These are phyloP conservation scores for Penicillium angulare DNA, from an alignment of 495 filamentous ascomycete genomes.

Conservation along the genomic window DNA sequence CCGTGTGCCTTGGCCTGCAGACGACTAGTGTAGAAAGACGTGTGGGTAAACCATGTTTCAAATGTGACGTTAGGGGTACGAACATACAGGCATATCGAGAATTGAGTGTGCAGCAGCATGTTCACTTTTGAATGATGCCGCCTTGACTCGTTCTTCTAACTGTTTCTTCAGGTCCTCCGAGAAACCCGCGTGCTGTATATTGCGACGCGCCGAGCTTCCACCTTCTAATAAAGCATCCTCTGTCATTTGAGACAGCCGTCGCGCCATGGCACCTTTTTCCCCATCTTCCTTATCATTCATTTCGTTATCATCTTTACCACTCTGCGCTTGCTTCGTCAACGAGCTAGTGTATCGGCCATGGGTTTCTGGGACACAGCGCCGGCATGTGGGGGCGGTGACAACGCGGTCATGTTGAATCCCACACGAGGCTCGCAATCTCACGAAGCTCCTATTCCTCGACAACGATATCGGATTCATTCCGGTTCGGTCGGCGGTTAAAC, in stretches of 20 bases:
- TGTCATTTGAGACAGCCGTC: slow-evolving; percentile 73
- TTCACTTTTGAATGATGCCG: slow-evolving; percentile 66
- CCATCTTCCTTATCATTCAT: slow-evolving; percentile 12
- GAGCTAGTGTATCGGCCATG: too few species aligned
- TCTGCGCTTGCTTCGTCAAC: slow-evolving; percentile 6
- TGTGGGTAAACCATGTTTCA: slow-evolving; percentile 1
- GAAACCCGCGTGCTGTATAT: slow-evolving; percentile 84
- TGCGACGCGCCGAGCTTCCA: slow-evolving; percentile 66
- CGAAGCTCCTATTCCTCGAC: too few species aligned
- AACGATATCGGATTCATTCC: too few species aligned
- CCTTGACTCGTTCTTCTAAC: slow-evolving; percentile 71
- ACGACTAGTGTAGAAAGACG: slow-evolving; percentile 40
- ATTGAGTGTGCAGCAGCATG: slow-evolving; percentile 69
- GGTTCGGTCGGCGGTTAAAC: too few species aligned
- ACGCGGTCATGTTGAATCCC: too few species aligned
- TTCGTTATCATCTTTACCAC: slow-evolving; percentile 11
- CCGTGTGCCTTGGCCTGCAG: slow-evolving; percentile 70
- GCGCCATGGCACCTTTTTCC: slow-evolving; percentile 58
- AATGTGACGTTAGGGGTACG: background rate
- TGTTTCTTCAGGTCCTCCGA: slow-evolving; percentile 76
- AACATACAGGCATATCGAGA: slow-evolving; percentile 58
- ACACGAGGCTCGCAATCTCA: too few species aligned
- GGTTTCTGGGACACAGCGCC: too few species aligned
- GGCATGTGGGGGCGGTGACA: too few species aligned
- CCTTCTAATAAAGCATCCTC: slow-evolving; percentile 74